phyloP scores from a whole-genome alignment of 2,329 filamentous ascomycete species.

The Curvularia lunata region DNA sequence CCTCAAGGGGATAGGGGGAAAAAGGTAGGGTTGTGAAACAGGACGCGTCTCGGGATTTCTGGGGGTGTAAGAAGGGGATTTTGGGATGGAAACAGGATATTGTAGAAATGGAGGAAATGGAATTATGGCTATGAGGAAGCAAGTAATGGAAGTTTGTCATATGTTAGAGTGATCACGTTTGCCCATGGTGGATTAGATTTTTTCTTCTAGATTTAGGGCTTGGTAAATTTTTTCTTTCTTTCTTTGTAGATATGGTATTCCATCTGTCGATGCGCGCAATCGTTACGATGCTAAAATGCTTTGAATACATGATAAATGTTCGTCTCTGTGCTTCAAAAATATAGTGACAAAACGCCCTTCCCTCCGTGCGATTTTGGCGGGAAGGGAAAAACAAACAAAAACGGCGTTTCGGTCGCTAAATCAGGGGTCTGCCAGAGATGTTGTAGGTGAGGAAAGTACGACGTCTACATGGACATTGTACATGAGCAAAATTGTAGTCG shows the following conservation, averaged over 20 bases:
- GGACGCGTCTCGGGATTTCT: neutral
- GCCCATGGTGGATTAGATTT: neutral
- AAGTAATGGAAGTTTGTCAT: too few species aligned
- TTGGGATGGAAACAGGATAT: neutral
- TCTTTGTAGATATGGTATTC: neutral
- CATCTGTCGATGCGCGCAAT: neutral
- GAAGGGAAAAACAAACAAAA: neutral
- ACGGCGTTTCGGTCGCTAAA: slow-evolving; percentile 9
- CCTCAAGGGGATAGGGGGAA: neutral
- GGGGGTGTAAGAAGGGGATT: neutral
- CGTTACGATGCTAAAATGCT: neutral
- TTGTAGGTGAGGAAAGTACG: neutral
- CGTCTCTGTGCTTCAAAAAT: neutral
- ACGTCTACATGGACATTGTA: slow-evolving; percentile 15
- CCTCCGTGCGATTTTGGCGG: neutral
- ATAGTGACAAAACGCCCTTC: neutral
- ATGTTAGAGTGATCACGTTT: neutral
- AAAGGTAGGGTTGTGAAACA: neutral
- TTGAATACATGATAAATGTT: neutral
- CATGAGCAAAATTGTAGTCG: neutral
- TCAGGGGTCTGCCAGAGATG: slow-evolving; percentile 13
- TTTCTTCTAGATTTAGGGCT: neutral
- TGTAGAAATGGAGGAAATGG: neutral
- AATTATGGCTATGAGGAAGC: too few species aligned
- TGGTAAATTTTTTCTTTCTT: neutral